These are phyloP conservation scores for Capsella rubella DNA, from an alignment of 441 rosid species.

Conservation along the genomic window DNA sequence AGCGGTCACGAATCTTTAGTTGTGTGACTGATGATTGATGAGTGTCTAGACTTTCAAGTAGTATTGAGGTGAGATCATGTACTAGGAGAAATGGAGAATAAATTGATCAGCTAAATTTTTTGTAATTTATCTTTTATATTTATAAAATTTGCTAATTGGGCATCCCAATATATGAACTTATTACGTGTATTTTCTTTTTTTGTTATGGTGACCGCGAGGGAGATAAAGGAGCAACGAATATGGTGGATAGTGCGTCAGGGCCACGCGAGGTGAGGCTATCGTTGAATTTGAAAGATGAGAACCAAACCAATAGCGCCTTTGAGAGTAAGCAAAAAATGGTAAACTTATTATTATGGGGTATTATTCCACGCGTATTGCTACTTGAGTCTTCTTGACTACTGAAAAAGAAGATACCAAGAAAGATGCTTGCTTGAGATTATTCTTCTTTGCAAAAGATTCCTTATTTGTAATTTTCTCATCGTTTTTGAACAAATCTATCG, in stretches of 20 bases:
- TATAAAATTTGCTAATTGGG: neutral
- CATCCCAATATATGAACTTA: neutral
- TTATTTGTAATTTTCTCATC: neutral
- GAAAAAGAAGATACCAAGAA: neutral
- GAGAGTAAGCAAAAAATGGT: neutral
- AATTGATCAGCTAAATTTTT: neutral
- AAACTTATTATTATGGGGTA: neutral
- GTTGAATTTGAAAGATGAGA: constrained; percentile 15
- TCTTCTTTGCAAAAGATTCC: constrained; percentile 16
- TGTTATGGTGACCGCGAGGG: neutral
- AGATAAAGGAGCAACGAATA: constrained; percentile 32
- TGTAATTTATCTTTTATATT: neutral
- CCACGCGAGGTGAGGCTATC: constrained; percentile 25
- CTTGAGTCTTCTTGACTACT: neutral
- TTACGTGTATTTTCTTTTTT: neutral
- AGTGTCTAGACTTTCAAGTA: neutral
- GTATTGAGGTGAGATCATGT: neutral
- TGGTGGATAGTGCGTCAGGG: constrained; percentile 19
- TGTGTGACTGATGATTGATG: neutral
- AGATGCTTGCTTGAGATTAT: constrained; percentile 31
- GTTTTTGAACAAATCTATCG: neutral
- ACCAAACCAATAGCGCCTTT: neutral
- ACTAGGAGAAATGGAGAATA: neutral
- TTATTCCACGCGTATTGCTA: constrained; percentile 23
- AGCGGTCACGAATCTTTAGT: no score